These are phyloP conservation scores for Fusarium haematococcum DNA, from an alignment of 2,329 filamentous ascomycete genomes.

Conservation along the genomic window DNA sequence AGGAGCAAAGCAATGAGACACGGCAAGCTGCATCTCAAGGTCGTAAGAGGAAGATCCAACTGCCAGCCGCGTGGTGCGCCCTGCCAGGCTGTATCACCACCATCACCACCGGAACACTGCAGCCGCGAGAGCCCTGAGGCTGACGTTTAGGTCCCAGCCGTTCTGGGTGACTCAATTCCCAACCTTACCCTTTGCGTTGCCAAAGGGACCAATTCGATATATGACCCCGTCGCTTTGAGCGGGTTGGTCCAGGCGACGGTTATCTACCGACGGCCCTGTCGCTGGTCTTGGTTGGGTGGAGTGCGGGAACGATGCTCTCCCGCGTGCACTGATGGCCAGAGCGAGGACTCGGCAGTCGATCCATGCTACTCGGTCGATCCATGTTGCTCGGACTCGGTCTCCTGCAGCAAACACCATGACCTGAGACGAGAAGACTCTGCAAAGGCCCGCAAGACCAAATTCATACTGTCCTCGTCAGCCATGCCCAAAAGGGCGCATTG, in stretches of 20 bases:
- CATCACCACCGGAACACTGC: slow-evolving; percentile 23
- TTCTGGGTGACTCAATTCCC: not conserved
- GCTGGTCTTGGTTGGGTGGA: slow-evolving; percentile 4
- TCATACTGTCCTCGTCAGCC: not conserved
- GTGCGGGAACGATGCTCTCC: slow-evolving; percentile 20
- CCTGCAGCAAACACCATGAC: slow-evolving; percentile 16
- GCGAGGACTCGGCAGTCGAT: not conserved
- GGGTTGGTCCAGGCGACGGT: not conserved
- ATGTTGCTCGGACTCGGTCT: slow-evolving; percentile 14
- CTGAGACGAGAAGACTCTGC: not conserved
- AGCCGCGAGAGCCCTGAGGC: slow-evolving; percentile 25
- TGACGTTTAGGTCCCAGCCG: not conserved
- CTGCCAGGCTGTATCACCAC: not conserved
- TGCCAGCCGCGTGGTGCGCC: slow-evolving; percentile 18
- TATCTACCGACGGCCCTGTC: not conserved
- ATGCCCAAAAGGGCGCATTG: not conserved
- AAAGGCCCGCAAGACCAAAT: not conserved
- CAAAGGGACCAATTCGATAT: not conserved
- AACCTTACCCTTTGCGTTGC: not conserved
- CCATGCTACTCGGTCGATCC: not conserved
- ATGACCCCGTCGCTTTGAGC: not conserved
- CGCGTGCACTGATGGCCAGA: slow-evolving; percentile 14
- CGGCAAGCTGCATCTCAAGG: slow-evolving; percentile 24
- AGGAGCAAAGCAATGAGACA: not conserved
- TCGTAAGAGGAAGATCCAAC: slow-evolving; percentile 19